Conservation (phyloP, 2,329 filamentous ascomycete species). For the Pseudogymnoascus sp. region DNA sequence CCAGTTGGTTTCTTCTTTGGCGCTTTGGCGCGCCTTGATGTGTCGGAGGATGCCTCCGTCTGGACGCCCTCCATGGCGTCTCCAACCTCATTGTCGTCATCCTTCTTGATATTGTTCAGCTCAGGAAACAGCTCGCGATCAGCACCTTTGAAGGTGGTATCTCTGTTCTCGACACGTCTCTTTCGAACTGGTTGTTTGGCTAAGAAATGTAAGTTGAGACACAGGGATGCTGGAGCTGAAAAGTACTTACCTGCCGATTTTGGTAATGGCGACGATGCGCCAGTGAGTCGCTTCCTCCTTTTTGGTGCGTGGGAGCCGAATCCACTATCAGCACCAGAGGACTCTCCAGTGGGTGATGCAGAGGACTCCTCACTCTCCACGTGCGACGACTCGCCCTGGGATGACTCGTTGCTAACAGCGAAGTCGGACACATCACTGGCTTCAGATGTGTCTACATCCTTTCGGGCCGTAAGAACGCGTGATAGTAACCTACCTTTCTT, state of each 20-base stretch:
- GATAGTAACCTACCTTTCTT: slow-evolving; percentile 1
- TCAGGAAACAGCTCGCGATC: not conserved
- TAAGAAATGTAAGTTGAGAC: not conserved
- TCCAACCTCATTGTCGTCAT: not conserved
- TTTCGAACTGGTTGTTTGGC: not conserved
- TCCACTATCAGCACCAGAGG: not conserved
- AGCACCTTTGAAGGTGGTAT: not conserved
- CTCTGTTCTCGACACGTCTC: not conserved
- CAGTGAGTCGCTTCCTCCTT: not conserved
- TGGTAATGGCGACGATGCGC: not conserved
- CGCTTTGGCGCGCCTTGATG: not conserved
- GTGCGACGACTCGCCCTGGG: not conserved
- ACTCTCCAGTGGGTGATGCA: not conserved
- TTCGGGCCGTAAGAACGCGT: not conserved
- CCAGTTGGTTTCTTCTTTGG: not conserved
- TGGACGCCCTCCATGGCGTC: not conserved
- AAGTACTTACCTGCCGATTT: not conserved
- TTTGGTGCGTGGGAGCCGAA: not conserved
- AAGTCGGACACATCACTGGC: not conserved
- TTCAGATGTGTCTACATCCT: not conserved
- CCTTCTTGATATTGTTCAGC: not conserved
- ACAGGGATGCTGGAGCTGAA: not conserved
- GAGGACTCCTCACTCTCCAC: not conserved
- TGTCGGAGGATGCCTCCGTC: not conserved
- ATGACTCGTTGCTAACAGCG: not conserved